A percentile compares a stretch with the other conserved stretches of the same genome.
Conservation (phyloP, 306 rosid species). For the Rosa multiflora region DNA sequence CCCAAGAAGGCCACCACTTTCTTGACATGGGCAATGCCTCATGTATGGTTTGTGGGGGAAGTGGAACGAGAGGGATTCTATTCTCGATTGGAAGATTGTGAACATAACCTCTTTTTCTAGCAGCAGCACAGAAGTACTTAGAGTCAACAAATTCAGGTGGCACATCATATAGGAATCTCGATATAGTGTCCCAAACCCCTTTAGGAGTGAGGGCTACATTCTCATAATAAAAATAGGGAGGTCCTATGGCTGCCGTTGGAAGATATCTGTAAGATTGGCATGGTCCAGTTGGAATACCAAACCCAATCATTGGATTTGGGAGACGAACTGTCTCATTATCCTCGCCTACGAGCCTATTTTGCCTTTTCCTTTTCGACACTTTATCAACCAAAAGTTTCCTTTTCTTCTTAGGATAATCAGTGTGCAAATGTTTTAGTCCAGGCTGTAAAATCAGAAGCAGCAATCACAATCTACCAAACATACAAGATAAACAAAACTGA, state of each 20-base stretch:
- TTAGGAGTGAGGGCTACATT: slow-evolving; percentile 94
- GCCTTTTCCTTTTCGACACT: slow-evolving; percentile 55
- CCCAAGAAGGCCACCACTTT: slow-evolving; percentile 99
- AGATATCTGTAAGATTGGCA: slow-evolving; percentile 36
- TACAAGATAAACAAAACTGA: neutral
- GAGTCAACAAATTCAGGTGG: slow-evolving; percentile 96
- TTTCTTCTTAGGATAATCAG: slow-evolving; percentile 32
- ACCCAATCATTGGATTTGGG: slow-evolving; percentile 91
- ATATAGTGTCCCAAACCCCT: slow-evolving; percentile 90
- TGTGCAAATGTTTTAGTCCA: slow-evolving; percentile 18
- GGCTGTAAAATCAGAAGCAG: slow-evolving; percentile 51
- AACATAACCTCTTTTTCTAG: slow-evolving; percentile 88
- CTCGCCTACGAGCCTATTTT: slow-evolving; percentile 32
- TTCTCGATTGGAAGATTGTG: slow-evolving; percentile 82
- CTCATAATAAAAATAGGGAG: slow-evolving; percentile 91
- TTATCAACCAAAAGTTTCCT: slow-evolving; percentile 49
- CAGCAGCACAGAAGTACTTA: slow-evolving; percentile 82
- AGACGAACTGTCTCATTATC: slow-evolving; percentile 67
- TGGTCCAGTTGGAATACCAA: slow-evolving; percentile 70
- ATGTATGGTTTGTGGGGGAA: slow-evolving; percentile 62
- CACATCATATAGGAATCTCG: slow-evolving; percentile 73
- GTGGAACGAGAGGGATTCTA: slow-evolving; percentile 78
- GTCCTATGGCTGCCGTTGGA: slow-evolving; percentile 70
- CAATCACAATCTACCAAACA: slow-evolving; percentile 11
- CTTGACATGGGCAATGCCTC: slow-evolving; percentile 82